These are phyloP conservation scores for Heritiera fomes DNA, from an alignment of 345 rosid species.

Conservation along the genomic window DNA sequence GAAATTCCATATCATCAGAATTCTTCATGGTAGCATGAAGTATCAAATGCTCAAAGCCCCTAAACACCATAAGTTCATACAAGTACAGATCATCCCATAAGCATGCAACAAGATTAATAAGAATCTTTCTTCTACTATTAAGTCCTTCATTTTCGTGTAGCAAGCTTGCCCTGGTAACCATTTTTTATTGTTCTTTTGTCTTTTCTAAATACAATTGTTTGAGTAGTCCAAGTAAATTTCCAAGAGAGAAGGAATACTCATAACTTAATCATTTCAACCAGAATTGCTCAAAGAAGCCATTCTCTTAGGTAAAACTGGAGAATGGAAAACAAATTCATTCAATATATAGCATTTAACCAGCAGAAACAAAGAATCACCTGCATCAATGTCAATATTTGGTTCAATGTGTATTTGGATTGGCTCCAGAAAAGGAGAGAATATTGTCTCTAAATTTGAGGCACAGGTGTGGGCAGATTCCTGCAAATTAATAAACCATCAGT, in stretches of 20 bases:
- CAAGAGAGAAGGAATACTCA: background rate
- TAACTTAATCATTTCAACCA: background rate
- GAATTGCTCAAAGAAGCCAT: background rate
- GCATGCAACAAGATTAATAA: background rate
- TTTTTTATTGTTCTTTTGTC: conserved; percentile 1
- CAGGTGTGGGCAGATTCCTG: conserved; percentile 48
- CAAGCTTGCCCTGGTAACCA: background rate
- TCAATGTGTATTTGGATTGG: conserved; percentile 39
- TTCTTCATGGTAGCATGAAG: background rate
- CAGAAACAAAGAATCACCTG: conserved; percentile 33
- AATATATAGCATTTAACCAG: background rate
- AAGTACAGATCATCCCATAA: background rate
- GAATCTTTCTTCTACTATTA: background rate
- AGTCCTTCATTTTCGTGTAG: background rate
- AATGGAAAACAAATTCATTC: background rate
- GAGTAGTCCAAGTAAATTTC: no score
- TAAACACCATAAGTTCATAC: background rate
- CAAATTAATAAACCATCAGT: conserved; percentile 17
- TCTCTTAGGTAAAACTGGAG: background rate
- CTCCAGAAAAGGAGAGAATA: conserved; percentile 77
- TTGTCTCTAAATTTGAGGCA: conserved; percentile 62
- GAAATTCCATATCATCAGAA: background rate
- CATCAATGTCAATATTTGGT: conserved; percentile 41
- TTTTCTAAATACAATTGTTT: background rate
- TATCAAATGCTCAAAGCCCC: background rate